Conservation (phyloP, 2,329 filamentous ascomycete species). For the Mycosphaerella arachidis region DNA sequence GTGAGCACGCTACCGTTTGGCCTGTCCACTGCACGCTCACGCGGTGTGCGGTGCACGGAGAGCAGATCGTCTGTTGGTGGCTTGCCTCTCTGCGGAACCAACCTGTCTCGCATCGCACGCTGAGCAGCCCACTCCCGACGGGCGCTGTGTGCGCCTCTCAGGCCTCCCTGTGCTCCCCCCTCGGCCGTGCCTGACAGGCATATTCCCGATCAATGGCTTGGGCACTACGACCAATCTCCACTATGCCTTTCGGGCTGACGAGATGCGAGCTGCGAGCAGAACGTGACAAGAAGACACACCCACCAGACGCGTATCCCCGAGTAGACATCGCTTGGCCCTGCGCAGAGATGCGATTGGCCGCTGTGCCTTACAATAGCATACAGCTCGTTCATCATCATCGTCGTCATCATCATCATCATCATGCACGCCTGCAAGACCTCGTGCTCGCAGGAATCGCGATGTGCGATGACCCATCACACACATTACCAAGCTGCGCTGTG, state of each 20-base stretch:
- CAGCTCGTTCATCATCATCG: not conserved
- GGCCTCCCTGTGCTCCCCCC: not conserved
- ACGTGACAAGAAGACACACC: not conserved
- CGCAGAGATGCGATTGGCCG: not conserved
- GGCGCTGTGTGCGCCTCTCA: not conserved
- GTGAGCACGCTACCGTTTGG: not conserved
- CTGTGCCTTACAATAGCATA: not conserved
- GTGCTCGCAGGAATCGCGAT: not conserved
- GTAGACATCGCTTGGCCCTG: not conserved
- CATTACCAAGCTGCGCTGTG: not conserved
- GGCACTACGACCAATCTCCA: constrained; percentile 5
- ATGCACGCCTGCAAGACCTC: not conserved
- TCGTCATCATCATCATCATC: not conserved
- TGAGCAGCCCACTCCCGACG: not conserved
- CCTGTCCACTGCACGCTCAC: not conserved
- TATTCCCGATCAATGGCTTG: not conserved
- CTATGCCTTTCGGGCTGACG: constrained; percentile 6
- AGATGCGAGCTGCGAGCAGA: not conserved
- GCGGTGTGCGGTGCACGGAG: not conserved
- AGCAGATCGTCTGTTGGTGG: not conserved
- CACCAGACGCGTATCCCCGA: not conserved
- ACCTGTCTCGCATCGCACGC: not conserved
- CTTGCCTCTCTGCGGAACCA: not conserved
- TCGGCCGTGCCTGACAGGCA: not conserved
- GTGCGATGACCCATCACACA: too few species aligned